Base-by-base conservation (phyloP, 441 rosid genomes). In the Pelargonium myrrhifolium region DNA sequence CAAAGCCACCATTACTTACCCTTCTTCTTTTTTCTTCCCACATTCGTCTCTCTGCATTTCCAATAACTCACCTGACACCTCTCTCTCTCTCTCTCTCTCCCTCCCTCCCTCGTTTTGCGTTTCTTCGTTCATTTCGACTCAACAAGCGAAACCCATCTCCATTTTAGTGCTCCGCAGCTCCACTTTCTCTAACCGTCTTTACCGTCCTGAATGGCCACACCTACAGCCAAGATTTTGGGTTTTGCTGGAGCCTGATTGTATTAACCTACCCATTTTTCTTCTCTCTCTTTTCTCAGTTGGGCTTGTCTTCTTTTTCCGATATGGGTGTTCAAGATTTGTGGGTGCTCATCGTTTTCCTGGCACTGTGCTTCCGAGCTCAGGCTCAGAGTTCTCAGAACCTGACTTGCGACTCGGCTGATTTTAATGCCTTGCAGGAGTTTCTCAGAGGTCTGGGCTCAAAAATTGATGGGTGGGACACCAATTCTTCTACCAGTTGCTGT, bases 351-450 rank as follows among this genome's bases (percentile, higher is more conserved):
- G 2, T 77, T 73, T 11, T 81, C 35, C 64, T 65, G 68, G 76
- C 74, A 39, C 69, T 84, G 60, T 70, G 69, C 63, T 58, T 67
- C 71, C 82, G 70, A 35, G 60, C 72, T 69, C 76, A 12, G 42
- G 18, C 68, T 9, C 68, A 81, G 58, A 55, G 69, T 43, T 72
- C 85, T 45, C 86, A 82, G 65, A 67, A 68, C 76, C 58, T 76
- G 45, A 67, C 83, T 7, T 89, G 97, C 82, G 68, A 82, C 68
- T 24, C 74, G 55, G 60, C 66, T 68, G 93, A 91, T 76, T 76
- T 75, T 35, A 72, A 18, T 3, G 92, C 89, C 9, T 80, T 91
- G 31, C 79, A 20, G 49, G 82, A 70, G 66, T 85, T 91, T 73
- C 35, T 65, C 73, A 55, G 67, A 1, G 79, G 74, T 47, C 71